Evolutionary conservation across 345 rosid species (phyloP).

Genomic region (Aquilaria yunnanensis): DNA sequence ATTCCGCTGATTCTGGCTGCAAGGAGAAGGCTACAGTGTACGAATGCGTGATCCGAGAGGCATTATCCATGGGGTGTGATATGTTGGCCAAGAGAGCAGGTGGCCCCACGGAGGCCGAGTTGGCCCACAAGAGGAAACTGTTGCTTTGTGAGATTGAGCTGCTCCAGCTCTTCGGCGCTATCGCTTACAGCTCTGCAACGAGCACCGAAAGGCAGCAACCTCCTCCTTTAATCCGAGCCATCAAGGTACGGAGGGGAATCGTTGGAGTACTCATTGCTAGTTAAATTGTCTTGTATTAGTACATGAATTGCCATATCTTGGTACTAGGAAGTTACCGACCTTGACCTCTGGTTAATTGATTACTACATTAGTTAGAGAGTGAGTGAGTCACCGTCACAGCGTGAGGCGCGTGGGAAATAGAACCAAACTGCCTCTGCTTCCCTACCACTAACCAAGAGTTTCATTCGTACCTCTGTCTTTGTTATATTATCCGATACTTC

Average conservation of each 20-base stretch:
- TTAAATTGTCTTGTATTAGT: no score
- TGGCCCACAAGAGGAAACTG: constrained; percentile 40
- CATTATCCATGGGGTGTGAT: constrained; percentile 27
- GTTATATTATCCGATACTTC: no score
- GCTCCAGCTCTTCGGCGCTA: constrained; percentile 67
- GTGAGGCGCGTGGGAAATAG: background rate
- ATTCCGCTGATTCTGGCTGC: constrained; percentile 26
- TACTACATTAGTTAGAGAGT: background rate
- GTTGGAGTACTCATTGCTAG: no score
- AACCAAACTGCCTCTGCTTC: background rate
- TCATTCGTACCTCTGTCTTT: no score
- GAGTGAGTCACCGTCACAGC: no score
- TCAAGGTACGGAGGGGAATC: constrained; percentile 32
- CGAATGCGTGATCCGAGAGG: constrained; percentile 53
- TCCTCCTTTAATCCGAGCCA: constrained; percentile 47
- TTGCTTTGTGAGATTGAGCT: constrained; percentile 61
- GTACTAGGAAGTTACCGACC: background rate
- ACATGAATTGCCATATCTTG: no score
- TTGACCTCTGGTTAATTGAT: background rate
- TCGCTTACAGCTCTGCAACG: constrained; percentile 12
- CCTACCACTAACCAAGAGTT: background rate
- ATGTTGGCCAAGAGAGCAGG: constrained; percentile 17
- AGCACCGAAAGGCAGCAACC: constrained; percentile 34
- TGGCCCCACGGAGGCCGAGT: constrained; percentile 18
- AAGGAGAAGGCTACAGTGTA: constrained; percentile 52